Evolutionary conservation across 75 land plant genomes (phyloP).

Genomic region (Pinus taeda): DNA sequence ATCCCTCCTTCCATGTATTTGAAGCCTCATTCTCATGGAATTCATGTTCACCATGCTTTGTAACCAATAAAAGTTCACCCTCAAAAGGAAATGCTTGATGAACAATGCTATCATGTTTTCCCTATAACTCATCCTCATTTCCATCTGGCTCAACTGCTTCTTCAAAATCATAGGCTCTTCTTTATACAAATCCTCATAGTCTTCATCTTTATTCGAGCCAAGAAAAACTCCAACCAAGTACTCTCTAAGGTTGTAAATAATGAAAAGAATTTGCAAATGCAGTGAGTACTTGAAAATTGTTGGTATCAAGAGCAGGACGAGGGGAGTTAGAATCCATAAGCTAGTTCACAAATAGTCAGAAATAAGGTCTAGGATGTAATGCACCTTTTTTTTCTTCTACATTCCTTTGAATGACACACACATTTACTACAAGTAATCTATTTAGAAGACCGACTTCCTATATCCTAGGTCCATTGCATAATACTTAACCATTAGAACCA

Average conservation of each 20-base stretch:
- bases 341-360: slow-evolving; percentile 79
- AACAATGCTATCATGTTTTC: slow-evolving; percentile 5
- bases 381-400: slow-evolving; percentile 62
- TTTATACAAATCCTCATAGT: slow-evolving; percentile 29
- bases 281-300: slow-evolving; percentile 84
- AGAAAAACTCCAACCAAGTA: slow-evolving; percentile 89
- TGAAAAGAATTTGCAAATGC: slow-evolving; percentile 86
- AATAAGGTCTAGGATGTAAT: slow-evolving; percentile 95
- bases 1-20: not conserved
- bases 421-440: slow-evolving; percentile 79
- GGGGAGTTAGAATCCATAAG: slow-evolving; percentile 69
- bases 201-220: slow-evolving; percentile 79
- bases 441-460: slow-evolving; percentile 64
- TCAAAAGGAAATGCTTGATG: slow-evolving; percentile 13
- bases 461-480: slow-evolving; percentile 56
- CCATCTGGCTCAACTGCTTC: slow-evolving; percentile 4
- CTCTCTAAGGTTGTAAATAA: slow-evolving; percentile 80
- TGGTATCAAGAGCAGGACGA: slow-evolving; percentile 71
- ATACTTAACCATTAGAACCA: slow-evolving; percentile 73
- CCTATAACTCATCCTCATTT: not conserved
- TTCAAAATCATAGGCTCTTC: not conserved
- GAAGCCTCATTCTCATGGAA: slow-evolving; percentile 9
- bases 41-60: slow-evolving; percentile 14
- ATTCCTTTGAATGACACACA: slow-evolving; percentile 74
- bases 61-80: not conserved